These are phyloP conservation scores for Aspergillus hancockii DNA, from an alignment of 495 filamentous ascomycete genomes.

Conservation along the genomic window DNA sequence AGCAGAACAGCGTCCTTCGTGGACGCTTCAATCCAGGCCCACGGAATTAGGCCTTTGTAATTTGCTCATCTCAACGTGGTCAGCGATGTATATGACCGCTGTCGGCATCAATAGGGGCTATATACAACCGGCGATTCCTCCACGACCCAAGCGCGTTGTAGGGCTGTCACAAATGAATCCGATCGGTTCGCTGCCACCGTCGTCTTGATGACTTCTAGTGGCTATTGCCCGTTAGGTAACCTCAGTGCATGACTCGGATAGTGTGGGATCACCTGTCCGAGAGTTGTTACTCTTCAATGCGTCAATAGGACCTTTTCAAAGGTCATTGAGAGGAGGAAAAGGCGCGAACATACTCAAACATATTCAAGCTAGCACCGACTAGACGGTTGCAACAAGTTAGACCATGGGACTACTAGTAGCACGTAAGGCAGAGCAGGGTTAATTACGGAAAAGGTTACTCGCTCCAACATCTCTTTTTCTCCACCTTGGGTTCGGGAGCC, in stretches of 20 bases:
- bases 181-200: background rate
- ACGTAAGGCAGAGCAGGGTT: background rate
- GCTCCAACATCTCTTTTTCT: background rate
- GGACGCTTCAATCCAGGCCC: conserved; percentile 22
- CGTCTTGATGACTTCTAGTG: background rate
- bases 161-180: background rate
- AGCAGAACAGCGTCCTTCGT: conserved; percentile 18
- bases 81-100: background rate
- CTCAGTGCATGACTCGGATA: background rate
- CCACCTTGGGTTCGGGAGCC: background rate
- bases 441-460: background rate
- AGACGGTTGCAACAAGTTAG: background rate
- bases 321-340: background rate
- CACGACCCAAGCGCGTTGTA: background rate
- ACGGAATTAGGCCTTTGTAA: conserved; percentile 19
- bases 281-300: background rate
- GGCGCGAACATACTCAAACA: background rate
- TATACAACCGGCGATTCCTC: background rate
- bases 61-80: background rate
- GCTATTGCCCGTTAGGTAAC: background rate
- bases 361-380: background rate
- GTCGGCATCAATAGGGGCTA: background rate
- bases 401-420: background rate
- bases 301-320: too few species aligned
- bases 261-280: background rate